Evolutionary conservation across 2,329 filamentous ascomycete species (phyloP).

Genomic region (Cryphonectria nitschkei): DNA sequence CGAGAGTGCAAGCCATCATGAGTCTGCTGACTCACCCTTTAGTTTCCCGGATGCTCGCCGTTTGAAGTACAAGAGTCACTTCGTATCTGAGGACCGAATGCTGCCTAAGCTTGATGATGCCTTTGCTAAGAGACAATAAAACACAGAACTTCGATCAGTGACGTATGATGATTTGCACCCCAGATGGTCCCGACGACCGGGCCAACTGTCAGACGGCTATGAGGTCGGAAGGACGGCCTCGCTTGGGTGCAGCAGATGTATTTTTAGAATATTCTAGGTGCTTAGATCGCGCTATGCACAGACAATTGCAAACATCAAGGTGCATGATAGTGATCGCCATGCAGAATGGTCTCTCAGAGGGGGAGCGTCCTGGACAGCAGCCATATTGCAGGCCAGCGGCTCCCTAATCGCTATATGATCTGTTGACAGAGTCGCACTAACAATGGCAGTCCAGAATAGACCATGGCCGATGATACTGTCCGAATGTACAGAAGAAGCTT

Average conservation of each 20-base stretch:
- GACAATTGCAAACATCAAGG: background rate
- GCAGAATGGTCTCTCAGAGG: background rate
- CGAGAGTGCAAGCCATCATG: background rate
- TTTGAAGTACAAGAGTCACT: background rate
- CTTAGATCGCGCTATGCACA: no score
- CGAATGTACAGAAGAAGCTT: no score
- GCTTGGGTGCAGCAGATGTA: background rate
- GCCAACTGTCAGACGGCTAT: background rate
- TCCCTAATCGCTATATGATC: background rate
- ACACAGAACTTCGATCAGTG: background rate
- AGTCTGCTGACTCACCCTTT: background rate
- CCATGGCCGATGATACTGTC: no score
- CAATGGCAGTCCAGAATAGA: background rate
- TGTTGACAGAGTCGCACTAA: background rate
- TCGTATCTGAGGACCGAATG: background rate
- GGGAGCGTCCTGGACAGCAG: background rate
- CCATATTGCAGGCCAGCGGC: background rate
- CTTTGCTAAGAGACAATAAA: background rate
- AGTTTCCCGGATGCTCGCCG: background rate
- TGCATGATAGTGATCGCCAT: background rate
- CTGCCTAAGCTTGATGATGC: background rate
- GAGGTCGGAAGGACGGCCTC: background rate
- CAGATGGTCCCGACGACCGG: background rate
- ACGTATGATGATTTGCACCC: background rate
- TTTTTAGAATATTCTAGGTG: background rate